phyloP scores from a whole-genome alignment of 164 flowering plant species.

The Vitis rupestris region DNA sequence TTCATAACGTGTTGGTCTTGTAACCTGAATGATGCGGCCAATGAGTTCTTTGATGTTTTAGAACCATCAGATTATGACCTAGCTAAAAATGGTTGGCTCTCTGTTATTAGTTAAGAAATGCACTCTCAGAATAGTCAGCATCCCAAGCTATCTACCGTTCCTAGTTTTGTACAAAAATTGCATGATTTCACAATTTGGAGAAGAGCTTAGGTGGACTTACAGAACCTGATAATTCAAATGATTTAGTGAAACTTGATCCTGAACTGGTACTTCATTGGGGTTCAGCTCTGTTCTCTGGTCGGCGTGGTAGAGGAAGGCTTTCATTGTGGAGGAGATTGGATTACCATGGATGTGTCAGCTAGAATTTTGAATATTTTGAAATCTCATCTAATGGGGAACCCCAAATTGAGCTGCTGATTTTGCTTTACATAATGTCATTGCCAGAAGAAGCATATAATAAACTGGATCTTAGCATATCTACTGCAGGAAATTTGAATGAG shows the following conservation, averaged over 20 bases:
- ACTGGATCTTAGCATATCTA: slow-evolving; percentile 41
- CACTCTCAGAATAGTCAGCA: slow-evolving; percentile 21
- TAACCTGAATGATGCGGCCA: slow-evolving; percentile 37
- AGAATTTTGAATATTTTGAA: slow-evolving; percentile 83
- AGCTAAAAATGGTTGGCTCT: slow-evolving; percentile 35
- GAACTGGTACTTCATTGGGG: slow-evolving; percentile 67
- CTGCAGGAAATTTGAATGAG: slow-evolving; percentile 20
- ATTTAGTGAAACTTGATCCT: slow-evolving; percentile 79
- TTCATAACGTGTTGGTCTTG: slow-evolving; percentile 30
- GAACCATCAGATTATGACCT: slow-evolving; percentile 35
- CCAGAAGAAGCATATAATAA: slow-evolving; percentile 50
- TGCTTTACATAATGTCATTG: slow-evolving; percentile 57
- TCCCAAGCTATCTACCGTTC: slow-evolving; percentile 30
- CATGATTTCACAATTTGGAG: slow-evolving; percentile 30
- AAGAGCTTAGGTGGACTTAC: slow-evolving; percentile 67
- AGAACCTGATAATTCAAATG: slow-evolving; percentile 67
- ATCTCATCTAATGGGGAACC: slow-evolving; percentile 77
- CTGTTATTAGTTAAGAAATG: slow-evolving; percentile 22
- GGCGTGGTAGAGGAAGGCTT: slow-evolving; percentile 63
- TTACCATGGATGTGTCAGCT: slow-evolving; percentile 56
- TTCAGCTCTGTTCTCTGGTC: slow-evolving; percentile 47
- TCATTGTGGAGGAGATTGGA: slow-evolving; percentile 75
- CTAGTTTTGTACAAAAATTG: slow-evolving; percentile 37
- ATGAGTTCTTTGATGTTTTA: slow-evolving; percentile 59
- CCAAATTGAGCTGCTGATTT: slow-evolving; percentile 65